Evolutionary conservation across 768 basidiomycete genomes (phyloP), one percentile per base, ranked within the genome.

Genomic region (Leccinum subgranulosum): DNA sequence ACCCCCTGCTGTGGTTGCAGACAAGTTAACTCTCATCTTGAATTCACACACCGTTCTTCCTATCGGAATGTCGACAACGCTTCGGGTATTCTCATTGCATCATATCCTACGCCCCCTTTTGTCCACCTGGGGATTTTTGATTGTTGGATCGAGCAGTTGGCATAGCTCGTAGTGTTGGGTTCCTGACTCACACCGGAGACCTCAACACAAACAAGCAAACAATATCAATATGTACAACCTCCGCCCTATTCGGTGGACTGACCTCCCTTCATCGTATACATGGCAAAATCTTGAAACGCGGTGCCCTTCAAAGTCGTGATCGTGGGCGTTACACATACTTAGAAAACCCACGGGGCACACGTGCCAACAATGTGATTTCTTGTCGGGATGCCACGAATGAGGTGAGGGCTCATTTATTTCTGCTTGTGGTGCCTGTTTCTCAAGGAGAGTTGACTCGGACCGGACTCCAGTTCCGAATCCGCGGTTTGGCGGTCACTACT

Each of bases 261-360:
- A 36, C 33, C 23, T 25, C 21, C n/a, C 21, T n/a, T 25, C 11
- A 14, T 43, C n/a, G 2, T 11, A 9, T 28, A 48, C 41, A 5
- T 23, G 75, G 71, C 59, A 71, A 59, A 67, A 65, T 12, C 61
- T 75, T 31, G 56, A 75, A 3, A 59, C 58, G 2, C 29, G 66
- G 10, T 53, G 53, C 15, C 65, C 66, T 45, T 82, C n/a, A n/a
- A 79, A 79, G 54, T 72, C 0, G 73, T 81, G 25, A 54, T 82
- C 8, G 54, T 76, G 1, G 68, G 61, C 12, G 60, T 0, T 63
- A 28, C 56, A 72, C 7, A 58, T 79, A 33, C 31, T 33, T 33
- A 43, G 74, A 79, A 9, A 79, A 81, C 36, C 12, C 79, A 19
- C 64, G 69, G 17, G 76, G 68, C 41, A 74, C 75, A 4, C 67